Evolutionary conservation across 2,329 filamentous ascomycete genomes (phyloP), one percentile per base, ranked within the genome.

Genomic region (Fusarium miscanthi): DNA sequence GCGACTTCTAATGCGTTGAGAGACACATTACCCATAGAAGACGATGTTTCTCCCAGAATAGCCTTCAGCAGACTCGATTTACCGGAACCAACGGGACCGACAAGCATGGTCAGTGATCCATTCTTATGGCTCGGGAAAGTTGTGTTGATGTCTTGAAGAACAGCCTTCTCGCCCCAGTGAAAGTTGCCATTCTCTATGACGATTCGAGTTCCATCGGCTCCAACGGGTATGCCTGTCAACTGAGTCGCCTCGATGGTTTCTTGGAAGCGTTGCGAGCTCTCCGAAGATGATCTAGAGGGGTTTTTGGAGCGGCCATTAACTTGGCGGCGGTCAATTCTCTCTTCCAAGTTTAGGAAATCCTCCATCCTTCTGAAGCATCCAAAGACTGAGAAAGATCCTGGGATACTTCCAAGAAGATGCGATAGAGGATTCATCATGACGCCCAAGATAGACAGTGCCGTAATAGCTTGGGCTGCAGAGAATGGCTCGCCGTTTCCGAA

Each of bases 41-140:
- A 65, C 1, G 63, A 60, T 1, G 73, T 73, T 64, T 81, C 80
- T 3, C 80, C 80, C 2, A 81, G 42, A 5, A 81, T 76, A 3
- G 76, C 75, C 54, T 80, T 80, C 7, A 81, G 61, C 2, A 81
- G 27, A 21, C 73, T 81, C 0, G 80, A 81, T 41, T 81, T 81
- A 13, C 80, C 80, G 13, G 74, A 79, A 6, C 78, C 78, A 16
- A 82, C 74, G 1, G 80, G 79, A 0, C 80, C 80, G 17, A 80
- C 59, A 8, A 82, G 40, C 61, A 80, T 78, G 19, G 78, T 77
- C 11, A 79, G 70, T 0, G 77, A 77, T 21, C 78, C 78, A 19
- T 69, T 69, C 17, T 69, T 57, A 8, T 61, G 46, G 5, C 48
- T 41, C 3, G 74, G 63, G 11, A 80, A 73, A 8, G 68, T 69